phyloP scores from a whole-genome alignment of 106 monocot species.

The Allium cepa region DNA sequence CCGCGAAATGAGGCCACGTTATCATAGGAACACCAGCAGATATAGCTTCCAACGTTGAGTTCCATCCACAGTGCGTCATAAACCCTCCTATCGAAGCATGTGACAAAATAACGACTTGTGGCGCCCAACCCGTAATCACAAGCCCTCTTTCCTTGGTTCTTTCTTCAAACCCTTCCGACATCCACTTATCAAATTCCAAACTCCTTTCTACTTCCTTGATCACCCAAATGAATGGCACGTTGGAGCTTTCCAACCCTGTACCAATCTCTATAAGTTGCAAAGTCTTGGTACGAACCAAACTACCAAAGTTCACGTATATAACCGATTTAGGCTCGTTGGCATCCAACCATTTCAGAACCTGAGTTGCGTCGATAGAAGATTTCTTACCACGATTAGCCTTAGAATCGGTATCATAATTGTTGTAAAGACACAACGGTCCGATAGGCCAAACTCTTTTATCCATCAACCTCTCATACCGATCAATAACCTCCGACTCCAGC shows the following conservation, averaged over 20 bases:
- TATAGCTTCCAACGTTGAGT: slow-evolving; percentile 2
- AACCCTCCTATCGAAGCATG: slow-evolving; percentile 27
- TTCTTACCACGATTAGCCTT: slow-evolving; percentile 21
- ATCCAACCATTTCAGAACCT: slow-evolving; percentile 30
- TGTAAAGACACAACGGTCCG: slow-evolving; percentile 41
- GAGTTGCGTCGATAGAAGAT: slow-evolving; percentile 7
- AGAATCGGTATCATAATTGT: slow-evolving; percentile 7
- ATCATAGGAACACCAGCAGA: slow-evolving; percentile 14
- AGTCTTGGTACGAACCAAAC: slow-evolving; percentile 11
- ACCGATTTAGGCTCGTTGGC: slow-evolving; percentile 27
- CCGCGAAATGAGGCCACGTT: slow-evolving; percentile 23
- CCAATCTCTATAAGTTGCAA: slow-evolving; percentile 13
- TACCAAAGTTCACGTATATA: slow-evolving; percentile 48
- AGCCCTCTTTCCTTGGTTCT: slow-evolving; percentile 9
- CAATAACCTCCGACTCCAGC: slow-evolving; percentile 26
- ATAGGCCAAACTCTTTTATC: slow-evolving; percentile 41
- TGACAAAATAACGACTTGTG: slow-evolving; percentile 7
- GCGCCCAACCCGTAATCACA: slow-evolving; percentile 13
- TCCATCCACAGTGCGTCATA: slow-evolving; percentile 24
- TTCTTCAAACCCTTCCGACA: slow-evolving; percentile 7
- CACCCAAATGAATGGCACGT: slow-evolving; percentile 33
- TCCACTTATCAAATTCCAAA: slow-evolving; percentile 21
- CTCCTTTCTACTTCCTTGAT: slow-evolving; percentile 15
- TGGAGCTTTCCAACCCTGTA: slow-evolving; percentile 25
- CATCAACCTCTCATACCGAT: slow-evolving; percentile 14